Percentiles rank a stretch among this genome's conserved stretches.
Conservation (phyloP, 345 rosid genomes). For the Melaleuca alternifolia region DNA sequence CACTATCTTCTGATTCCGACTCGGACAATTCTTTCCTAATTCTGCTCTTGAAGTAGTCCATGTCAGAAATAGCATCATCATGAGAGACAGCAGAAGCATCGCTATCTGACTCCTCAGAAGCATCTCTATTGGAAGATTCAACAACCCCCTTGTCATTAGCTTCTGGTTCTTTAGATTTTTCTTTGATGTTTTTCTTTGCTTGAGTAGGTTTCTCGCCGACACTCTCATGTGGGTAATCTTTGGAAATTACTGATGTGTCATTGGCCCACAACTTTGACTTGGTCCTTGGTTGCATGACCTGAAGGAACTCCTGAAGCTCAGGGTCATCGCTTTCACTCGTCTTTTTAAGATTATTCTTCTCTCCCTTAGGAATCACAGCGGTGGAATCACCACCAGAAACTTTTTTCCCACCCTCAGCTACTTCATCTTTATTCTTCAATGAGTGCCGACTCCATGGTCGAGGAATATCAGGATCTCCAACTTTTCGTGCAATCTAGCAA, state of each 20-base stretch:
- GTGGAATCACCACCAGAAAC: constrained; percentile 4
- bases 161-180: constrained; percentile 6
- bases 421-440: constrained; percentile 28
- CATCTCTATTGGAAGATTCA: constrained; percentile 10
- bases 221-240: constrained; percentile 9
- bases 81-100: constrained; percentile 5
- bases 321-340: constrained; percentile 32
- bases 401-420: constrained; percentile 5
- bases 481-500: constrained; percentile 56
- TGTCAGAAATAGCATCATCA: constrained; percentile 54
- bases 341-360: constrained; percentile 16
- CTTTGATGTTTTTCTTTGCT: constrained; percentile 14
- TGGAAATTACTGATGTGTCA: constrained; percentile 33
- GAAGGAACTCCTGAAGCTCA: constrained; percentile 59
- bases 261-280: constrained; percentile 78
- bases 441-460: constrained; percentile 88
- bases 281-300: constrained; percentile 65
- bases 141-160: constrained; percentile 4
- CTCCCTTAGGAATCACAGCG: constrained; percentile 12
- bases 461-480: constrained; percentile 60
- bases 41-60: constrained; percentile 89
- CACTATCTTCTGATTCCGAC: constrained; percentile 61
- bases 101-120: constrained; percentile 12
- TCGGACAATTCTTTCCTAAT: constrained; percentile 64
- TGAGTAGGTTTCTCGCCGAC: constrained; percentile 7